Evolutionary conservation across 768 basidiomycete genomes (phyloP), one percentile per base, ranked within the genome.

Genomic region (Lyophyllum atratum): DNA sequence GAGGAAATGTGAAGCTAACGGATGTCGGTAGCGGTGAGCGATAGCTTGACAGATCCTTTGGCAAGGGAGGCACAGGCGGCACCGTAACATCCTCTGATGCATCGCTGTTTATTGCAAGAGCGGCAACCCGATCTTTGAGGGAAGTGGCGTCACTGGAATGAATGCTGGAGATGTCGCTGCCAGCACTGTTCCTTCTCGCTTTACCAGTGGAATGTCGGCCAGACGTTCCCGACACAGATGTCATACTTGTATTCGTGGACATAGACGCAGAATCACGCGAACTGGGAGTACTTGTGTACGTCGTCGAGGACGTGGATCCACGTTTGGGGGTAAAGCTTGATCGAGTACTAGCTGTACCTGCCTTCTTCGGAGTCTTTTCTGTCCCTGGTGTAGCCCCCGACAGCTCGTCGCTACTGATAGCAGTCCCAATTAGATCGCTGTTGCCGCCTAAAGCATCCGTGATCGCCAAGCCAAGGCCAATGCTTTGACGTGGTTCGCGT

Each of bases 61-160:
- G 94, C 25, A 97, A 76, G 34, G 94, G 95, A 33, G 94, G 95
- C 3, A 96, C 93, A 25, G 94, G 94, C 17, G 95, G 95, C n/a
- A 97, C 95, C 55, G 75, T 66, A 56, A 76, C 74, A 62, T 84
- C 85, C 55, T 91, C 89, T 42, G 74, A 70, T 42, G 73, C 72
- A 59, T 93, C 90, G 48, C 78, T 82, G 61, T 80, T 83, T 49
- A 74, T 73, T 45, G 82, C 84, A 54, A 87, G 77, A 22, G 79
- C 83, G 50, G 85, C 83, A 43, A 80, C 84, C 45, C 90, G 86
- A 65, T 92, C 91, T 60, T 86, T 89, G 59, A 85, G 74, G 49
- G 78, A 78, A 25, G 76, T 74, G 3, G 78, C 82, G 65, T 93
- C 92, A 49, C 80, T 76, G 2, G 91, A 89, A 60, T 91, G 86